phyloP scores from a whole-genome alignment of 2,329 filamentous ascomycete species.

The Blastomyces parvus region DNA sequence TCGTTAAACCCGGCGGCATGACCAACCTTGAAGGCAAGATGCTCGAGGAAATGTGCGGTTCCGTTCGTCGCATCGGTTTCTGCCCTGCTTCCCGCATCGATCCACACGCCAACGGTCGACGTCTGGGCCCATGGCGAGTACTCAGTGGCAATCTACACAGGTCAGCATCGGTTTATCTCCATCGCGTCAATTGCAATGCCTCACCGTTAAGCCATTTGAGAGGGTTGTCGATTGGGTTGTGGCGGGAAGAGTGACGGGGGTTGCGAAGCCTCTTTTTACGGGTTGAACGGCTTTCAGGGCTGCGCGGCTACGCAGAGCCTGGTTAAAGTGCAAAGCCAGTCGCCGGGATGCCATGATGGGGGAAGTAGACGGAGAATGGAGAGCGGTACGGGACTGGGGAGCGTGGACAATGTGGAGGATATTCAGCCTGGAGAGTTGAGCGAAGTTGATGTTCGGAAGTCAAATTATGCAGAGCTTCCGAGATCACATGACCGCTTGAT shows the following conservation, averaged over 20 bases:
- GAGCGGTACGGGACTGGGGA: constrained; percentile 28
- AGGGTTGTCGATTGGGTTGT: constrained; percentile 95
- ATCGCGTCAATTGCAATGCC: constrained; percentile 21
- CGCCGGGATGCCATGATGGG: constrained; percentile 83
- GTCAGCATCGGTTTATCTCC: constrained; percentile 24
- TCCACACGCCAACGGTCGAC: constrained; percentile 97
- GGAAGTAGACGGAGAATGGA: constrained; percentile 35
- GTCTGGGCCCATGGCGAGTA: constrained; percentile 98
- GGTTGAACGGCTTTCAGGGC: constrained; percentile 69
- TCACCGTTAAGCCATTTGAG: constrained; percentile 91
- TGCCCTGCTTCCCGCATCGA: constrained; percentile 94
- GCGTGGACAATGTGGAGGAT: constrained; percentile 36
- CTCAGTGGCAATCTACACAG: constrained; percentile 79
- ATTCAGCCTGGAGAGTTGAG: constrained; percentile 25
- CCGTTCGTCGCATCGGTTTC: constrained; percentile 98
- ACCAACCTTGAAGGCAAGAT: constrained; percentile 95
- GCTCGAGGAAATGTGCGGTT: constrained; percentile 98
- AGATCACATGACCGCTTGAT: constrained; percentile 38
- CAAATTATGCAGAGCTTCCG: constrained; percentile 37
- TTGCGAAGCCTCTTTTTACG: constrained; percentile 79
- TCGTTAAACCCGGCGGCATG: background rate
- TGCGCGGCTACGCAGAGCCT: constrained; percentile 78
- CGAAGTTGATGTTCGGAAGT: constrained; percentile 37
- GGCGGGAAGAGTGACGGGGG: constrained; percentile 60
- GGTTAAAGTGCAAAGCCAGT: constrained; percentile 89